Evolutionary conservation across 495 filamentous ascomycete genomes (phyloP).

Genomic region (Podospora australis): DNA sequence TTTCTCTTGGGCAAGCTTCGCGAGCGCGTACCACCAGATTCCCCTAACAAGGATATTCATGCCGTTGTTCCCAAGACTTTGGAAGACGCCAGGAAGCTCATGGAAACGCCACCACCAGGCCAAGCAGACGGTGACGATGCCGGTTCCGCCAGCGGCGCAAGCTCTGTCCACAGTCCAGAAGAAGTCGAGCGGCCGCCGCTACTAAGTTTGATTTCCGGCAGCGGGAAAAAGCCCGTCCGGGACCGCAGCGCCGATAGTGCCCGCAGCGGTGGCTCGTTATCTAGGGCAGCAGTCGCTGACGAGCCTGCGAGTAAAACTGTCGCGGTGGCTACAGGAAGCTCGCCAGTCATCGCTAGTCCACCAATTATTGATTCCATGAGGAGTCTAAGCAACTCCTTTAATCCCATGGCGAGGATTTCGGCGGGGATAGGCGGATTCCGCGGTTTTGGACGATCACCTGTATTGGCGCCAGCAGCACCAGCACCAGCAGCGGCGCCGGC

Average conservation of each 20-base stretch:
- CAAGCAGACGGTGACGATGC: constrained; percentile 45
- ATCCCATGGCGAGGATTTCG: constrained; percentile 72
- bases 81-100: constrained; percentile 83
- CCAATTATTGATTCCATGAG: constrained; percentile 73
- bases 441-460: constrained; percentile 64
- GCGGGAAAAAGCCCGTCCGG: constrained; percentile 43
- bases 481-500: constrained; percentile 18
- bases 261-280: constrained; percentile 46
- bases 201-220: constrained; percentile 55
- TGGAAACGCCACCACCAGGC: constrained; percentile 57
- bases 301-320: background rate
- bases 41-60: constrained; percentile 28
- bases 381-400: constrained; percentile 74
- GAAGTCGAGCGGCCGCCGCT: constrained; percentile 33
- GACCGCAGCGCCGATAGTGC: constrained; percentile 73
- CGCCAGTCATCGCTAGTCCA: constrained; percentile 38
- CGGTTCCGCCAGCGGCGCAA: constrained; percentile 33
- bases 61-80: constrained; percentile 74
- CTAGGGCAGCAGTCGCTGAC: constrained; percentile 19
- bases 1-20: constrained; percentile 86
- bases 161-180: constrained; percentile 39
- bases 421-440: constrained; percentile 62
- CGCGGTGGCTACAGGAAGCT: constrained; percentile 1
- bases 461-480: constrained; percentile 25
- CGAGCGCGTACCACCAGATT: constrained; percentile 49